Evolutionary conservation across 2,329 filamentous ascomycete species (phyloP).

Genomic region (Trichophyton simii): DNA sequence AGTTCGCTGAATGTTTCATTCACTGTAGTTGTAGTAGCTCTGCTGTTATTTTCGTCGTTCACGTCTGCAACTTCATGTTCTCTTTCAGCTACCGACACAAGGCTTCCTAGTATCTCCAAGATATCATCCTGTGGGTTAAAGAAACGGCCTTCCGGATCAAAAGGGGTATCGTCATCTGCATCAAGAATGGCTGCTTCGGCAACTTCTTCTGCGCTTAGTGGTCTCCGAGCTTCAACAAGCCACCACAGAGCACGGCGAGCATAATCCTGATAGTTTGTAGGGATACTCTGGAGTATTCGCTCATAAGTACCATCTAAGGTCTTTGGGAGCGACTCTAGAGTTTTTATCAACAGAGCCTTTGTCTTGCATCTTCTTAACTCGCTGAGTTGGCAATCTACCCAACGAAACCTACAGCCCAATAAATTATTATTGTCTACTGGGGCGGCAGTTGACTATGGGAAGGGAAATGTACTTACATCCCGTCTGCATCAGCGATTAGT

Average conservation of each 20-base stretch:
- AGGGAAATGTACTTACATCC: conserved; percentile 11
- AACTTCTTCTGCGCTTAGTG: neutral
- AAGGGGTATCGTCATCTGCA: neutral
- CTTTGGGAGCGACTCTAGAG: conserved; percentile 15
- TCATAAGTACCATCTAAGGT: conserved; percentile 19
- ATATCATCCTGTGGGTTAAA: neutral
- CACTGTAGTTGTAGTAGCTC: neutral
- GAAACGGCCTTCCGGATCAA: neutral
- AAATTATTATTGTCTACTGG: neutral
- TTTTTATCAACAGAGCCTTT: neutral
- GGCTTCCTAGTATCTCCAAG: neutral
- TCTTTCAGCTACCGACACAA: neutral
- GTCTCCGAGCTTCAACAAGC: neutral
- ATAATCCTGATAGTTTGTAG: conserved; percentile 5
- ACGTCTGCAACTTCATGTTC: neutral
- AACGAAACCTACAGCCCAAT: conserved; percentile 17
- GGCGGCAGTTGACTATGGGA: too few relatives aligned
- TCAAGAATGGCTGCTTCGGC: neutral
- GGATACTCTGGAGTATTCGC: conserved; percentile 13
- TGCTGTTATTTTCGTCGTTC: neutral
- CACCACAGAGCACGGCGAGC: neutral
- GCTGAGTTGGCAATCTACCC: conserved; percentile 19
- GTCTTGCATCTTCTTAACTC: conserved; percentile 15
- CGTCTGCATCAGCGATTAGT: conserved; percentile 9
- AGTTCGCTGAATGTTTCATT: neutral